Base-by-base conservation (phyloP, 2,329 filamentous ascomycete species). In the Ceratocystis destructans region DNA sequence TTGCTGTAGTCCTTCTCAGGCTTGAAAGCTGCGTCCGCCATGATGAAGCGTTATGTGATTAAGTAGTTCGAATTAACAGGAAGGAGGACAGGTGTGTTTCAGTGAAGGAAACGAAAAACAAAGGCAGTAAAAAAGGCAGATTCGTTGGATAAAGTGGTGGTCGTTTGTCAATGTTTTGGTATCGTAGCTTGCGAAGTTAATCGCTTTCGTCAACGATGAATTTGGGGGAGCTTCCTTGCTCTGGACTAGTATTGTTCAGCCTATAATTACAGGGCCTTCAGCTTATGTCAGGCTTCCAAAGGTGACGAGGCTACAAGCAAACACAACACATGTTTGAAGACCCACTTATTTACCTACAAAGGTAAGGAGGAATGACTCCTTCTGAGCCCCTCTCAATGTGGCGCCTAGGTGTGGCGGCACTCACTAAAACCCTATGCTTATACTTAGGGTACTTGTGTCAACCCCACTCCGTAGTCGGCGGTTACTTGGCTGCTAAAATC, bases 1-100 rank as follows among this genome's bases (percentile, higher is more conserved):
- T 96, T 96, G 74, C 89, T 88, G 84, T 89, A 96, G 86, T 99
- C 94, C 87, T 96, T 96, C 82, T 99, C 94, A 74, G 93, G 90
- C 84, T 95, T 96, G 77, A 94, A 78, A 73, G 83, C 78, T 77
- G 85, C 85, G 78, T 91, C 89, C 73, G 91, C 88, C 91, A 96
- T 96, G 75, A 66, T 66, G 64, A 45, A 61, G 57, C 48, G 57
- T 50, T 31, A 33, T 64, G 50, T 67, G 50, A 57, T 46, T 20
- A 53, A 55, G 15, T 53, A 64, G 50, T 64, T 44, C 41, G 10
- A 31, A 31, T 55, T 41, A 62, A 46, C 28, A 7, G 44, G 20
- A 57, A 44, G 12, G 44, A 31, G 15, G 41, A 37, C 45, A 17
- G 17, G 22, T 53, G 15, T 53, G 25, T 53, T 28, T 12, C 22